Base-by-base conservation (phyloP, 2,329 filamentous ascomycete genomes). In the Pseudogymnoascus verrucosus region DNA sequence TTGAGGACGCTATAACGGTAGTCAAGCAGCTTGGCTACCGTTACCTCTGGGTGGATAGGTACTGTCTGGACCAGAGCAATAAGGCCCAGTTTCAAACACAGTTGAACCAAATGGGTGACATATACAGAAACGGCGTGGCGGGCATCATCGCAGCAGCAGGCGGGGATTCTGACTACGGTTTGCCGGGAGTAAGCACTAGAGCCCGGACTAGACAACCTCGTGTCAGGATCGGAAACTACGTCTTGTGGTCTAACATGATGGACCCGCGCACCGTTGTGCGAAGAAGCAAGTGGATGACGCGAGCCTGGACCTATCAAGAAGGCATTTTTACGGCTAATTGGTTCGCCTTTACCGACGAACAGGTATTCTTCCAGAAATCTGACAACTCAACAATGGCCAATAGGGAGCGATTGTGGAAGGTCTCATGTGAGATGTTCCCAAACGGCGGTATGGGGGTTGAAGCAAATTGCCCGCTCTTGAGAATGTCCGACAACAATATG, bases 341-440 rank as follows among this genome's bases (percentile, higher is more conserved):
- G 14, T 66, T 76, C 6, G 67, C 74, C n/a, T 76, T 76, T 63
- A 70, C 71, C 0, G 68, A 72, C 4, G 62, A 72, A 16, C 67
- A 73, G 62, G 62, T 71, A 14, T 72, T 69, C 36, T 72, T 67
- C 54, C 63, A 69, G 62, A 47, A 21, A 47, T 47, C 42, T 47
- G 23, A 26, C 5, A n/a, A 10, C 28, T 31, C 11, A 23, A 21
- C 5, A 3, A 26, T 26, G 21, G 42, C 14, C n/a, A 47, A 23
- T 23, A 8, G 8, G 16, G 42, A 47, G 42, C 19, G 42, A 23
- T 47, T 21, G 42, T 47, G 42, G 42, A 47, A 7, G 42, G 42
- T 47, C 10, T 47, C 42, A 47, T 47, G 42, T 19, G 42, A 47
- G 42, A 23, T 26, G 21, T 47, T 47, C 42, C 42, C 42, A 47